A percentile compares a stretch with the other conserved stretches of the same genome.
These are phyloP conservation scores for Halophytophthora batemanensis DNA, from an alignment of 352 stramenopile species.

Conservation along the genomic window DNA sequence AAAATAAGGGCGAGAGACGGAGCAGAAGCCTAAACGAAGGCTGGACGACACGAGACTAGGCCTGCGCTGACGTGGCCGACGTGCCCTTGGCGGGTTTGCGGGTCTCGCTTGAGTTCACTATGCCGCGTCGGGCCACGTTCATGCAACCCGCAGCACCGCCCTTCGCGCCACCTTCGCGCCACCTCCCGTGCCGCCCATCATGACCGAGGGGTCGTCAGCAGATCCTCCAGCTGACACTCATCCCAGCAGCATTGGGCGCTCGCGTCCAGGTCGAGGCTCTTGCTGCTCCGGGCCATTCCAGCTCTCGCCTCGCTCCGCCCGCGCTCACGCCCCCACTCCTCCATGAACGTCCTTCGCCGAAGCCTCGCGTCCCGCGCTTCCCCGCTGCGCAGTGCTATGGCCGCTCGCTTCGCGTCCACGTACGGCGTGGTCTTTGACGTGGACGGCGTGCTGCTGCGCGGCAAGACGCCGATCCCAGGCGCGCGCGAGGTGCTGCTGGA, in stretches of 20 bases:
- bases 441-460: slow-evolving; percentile 75
- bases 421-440: slow-evolving; percentile 85
- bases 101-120: too few relatives aligned
- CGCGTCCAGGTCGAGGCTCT: slow-evolving; percentile 1
- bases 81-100: too few relatives aligned
- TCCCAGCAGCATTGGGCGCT: background rate
- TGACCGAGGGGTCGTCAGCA: background rate
- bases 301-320: slow-evolving; percentile 1
- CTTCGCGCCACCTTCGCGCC: slow-evolving; percentile 2
- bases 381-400: slow-evolving; percentile 6
- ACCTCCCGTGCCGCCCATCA: background rate
- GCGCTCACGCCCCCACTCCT: slow-evolving; percentile 5
- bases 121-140: slow-evolving; percentile 44
- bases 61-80: too few relatives aligned
- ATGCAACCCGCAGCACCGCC: slow-evolving; percentile 10
- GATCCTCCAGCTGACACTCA: background rate
- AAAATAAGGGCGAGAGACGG: too few relatives aligned
- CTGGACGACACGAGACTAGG: too few relatives aligned
- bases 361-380: slow-evolving; percentile 1
- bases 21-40: too few relatives aligned
- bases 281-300: slow-evolving; percentile 3
- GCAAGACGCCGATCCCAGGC: slow-evolving; percentile 68
- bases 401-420: slow-evolving; percentile 26
- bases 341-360: slow-evolving; percentile 23
- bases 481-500: slow-evolving; percentile 68